Evolutionary conservation across 2,329 filamentous ascomycete genomes (phyloP), one percentile per base, ranked within the genome.

Genomic region (Aspergillus pseudoviridinutans): DNA sequence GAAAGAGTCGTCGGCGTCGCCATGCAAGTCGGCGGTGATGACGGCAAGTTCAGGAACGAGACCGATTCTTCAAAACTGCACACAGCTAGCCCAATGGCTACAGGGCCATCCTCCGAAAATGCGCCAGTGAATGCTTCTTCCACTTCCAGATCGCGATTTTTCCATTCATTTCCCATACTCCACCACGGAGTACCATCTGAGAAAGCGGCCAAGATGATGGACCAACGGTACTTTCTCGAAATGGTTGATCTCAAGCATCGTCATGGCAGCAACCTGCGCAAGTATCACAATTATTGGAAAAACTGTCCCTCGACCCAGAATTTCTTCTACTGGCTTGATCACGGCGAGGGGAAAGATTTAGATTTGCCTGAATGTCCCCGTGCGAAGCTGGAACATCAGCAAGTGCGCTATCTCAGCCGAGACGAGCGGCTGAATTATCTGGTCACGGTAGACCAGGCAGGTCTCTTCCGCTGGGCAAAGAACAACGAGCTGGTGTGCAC

Each of bases 311-410:
- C 91, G 0, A 84, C 86, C 4, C 88, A 96, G 71, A 96, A 94
- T 69, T 97, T 92, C 80, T 96, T 96, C 72, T 93, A 92, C 75
- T 96, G 92, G 92, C 80, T 96, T 1, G 92, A 97, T 70, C 81
- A 89, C 58, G 92, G 92, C 4, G 87, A 87, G 51, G 92, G 92
- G 0, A 85, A 79, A 64, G 73, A 83, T 42, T 70, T 94, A 47
- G 88, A 93, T 61, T 77, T 93, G 12, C 82, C 85, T 3, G 82
- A 84, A 0, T 91, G 91, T 61, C 87, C 91, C 1, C 82, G 92
- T 38, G 87, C 90, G 58, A 80, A 85, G 14, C 78, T 96, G 6
- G 90, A 94, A 53, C 82, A 84, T 25, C 90, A 96, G 71, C 86
- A 87, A 66, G 90, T 96, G 1, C 84, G 92, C 20, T 97, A 96